Conservation (phyloP, 208 protist genomes). For the Wallacemonas sp. region DNA sequence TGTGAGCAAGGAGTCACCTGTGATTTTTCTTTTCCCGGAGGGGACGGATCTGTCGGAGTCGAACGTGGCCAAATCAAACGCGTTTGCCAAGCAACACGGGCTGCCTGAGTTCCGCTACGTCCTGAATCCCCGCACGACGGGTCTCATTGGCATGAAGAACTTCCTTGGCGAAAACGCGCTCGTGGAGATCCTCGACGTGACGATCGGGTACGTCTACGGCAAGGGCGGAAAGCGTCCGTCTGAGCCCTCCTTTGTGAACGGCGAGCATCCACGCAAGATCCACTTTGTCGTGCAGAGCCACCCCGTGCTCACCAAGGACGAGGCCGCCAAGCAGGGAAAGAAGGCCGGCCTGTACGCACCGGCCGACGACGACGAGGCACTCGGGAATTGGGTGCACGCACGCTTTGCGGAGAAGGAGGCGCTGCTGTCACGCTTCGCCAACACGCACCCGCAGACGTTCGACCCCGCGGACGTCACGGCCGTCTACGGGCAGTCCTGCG, state of each 20-base stretch:
- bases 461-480: slow-evolving; percentile 50
- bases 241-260: slow-evolving; percentile 76
- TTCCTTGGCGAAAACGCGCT: slow-evolving; percentile 60
- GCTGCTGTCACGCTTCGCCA: slow-evolving; percentile 73
- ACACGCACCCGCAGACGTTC: slow-evolving; percentile 64
- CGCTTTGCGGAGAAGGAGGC: slow-evolving; percentile 85
- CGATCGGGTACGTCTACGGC: slow-evolving; percentile 85
- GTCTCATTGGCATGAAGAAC: slow-evolving; percentile 65
- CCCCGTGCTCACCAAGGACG: slow-evolving; percentile 13
- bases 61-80: slow-evolving; percentile 64
- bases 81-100: slow-evolving; percentile 48
- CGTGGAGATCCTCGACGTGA: slow-evolving; percentile 84
- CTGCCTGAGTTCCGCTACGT: slow-evolving; percentile 75
- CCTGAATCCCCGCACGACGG: slow-evolving; percentile 80
- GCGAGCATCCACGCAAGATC: slow-evolving; percentile 62
- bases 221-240: slow-evolving; percentile 45
- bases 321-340: not conserved
- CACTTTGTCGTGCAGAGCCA: slow-evolving; percentile 70
- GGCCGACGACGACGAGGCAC: slow-evolving; percentile 33
- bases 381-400: slow-evolving; percentile 62
- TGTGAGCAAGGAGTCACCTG: slow-evolving; percentile 29
- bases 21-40: slow-evolving; percentile 83
- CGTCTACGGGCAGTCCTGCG: slow-evolving; percentile 52
- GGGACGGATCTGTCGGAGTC: slow-evolving; percentile 81
- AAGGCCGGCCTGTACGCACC: slow-evolving; percentile 22